A percentile compares a stretch with the other conserved stretches of the same genome.
These are phyloP conservation scores for Trametes polyzona DNA, from an alignment of 1,284 basidiomycete species.

Conservation along the genomic window DNA sequence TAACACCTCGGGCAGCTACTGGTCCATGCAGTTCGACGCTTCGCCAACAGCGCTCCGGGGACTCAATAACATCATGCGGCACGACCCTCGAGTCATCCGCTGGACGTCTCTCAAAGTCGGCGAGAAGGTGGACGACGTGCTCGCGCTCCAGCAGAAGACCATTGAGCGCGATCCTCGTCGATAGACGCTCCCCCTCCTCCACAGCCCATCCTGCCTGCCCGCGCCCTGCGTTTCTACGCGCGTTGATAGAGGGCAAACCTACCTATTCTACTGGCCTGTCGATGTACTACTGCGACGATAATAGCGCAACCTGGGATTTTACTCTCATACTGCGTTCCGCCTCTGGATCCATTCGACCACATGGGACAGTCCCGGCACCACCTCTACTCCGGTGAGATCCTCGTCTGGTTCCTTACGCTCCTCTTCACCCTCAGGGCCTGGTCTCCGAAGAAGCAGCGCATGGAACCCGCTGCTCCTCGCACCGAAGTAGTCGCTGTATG, in stretches of 20 bases:
- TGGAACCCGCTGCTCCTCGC: constrained; percentile 61
- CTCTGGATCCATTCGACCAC: constrained; percentile 41
- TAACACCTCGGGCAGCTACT: constrained; percentile 63
- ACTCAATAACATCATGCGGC: constrained; percentile 69
- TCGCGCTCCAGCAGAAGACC: constrained; percentile 32
- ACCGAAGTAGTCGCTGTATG: constrained; percentile 72
- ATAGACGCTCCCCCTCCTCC: too few relatives aligned
- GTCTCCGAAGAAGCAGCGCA: constrained; percentile 59
- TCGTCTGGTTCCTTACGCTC: constrained; percentile 50
- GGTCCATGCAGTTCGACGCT: constrained; percentile 89
- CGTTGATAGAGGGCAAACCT: background rate
- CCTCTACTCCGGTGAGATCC: constrained; percentile 41
- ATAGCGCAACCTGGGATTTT: constrained; percentile 3
- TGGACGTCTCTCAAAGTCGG: constrained; percentile 85
- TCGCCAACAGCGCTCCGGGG: constrained; percentile 71
- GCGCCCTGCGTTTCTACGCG: too few relatives aligned
- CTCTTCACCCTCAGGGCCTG: constrained; percentile 49
- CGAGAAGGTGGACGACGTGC: constrained; percentile 71
- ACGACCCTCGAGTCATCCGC: constrained; percentile 82
- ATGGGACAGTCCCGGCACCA: constrained; percentile 46
- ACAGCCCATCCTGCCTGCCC: too few relatives aligned
- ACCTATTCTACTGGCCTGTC: constrained; percentile 15
- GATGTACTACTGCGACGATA: constrained; percentile 16
- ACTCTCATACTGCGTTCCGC: background rate
- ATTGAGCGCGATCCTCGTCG: background rate